Evolutionary conservation across 352 stramenopile genomes (phyloP).

Genomic region (Phytophthora meadii): DNA sequence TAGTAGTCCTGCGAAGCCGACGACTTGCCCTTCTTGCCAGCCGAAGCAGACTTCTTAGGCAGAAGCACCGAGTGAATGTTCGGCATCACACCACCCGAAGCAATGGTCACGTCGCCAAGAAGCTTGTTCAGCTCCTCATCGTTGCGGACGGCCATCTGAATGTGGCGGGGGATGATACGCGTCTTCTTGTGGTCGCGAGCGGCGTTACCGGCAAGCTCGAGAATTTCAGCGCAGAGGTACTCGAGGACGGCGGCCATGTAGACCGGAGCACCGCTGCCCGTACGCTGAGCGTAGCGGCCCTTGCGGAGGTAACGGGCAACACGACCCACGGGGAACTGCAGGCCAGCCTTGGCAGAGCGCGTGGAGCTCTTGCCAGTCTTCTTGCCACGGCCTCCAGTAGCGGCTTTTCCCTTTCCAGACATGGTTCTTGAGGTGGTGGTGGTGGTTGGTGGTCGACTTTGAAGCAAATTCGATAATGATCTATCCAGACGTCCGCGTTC

Average conservation of each 20-base stretch:
- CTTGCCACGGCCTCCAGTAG: conserved; percentile 76
- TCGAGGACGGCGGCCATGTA: conserved; percentile 96
- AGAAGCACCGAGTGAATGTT: conserved; percentile 96
- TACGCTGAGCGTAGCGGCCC: conserved; percentile 91
- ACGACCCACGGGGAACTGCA: conserved; percentile 96
- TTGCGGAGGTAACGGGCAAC: conserved; percentile 94
- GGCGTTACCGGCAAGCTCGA: conserved; percentile 95
- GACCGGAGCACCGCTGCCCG: conserved; percentile 93
- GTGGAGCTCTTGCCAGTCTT: conserved; percentile 66
- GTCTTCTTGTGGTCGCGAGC: conserved; percentile 97
- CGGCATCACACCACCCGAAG: conserved; percentile 94
- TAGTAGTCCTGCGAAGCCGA: conserved; percentile 71
- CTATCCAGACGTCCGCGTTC: neutral
- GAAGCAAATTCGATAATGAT: conserved; percentile 52
- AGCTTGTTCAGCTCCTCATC: conserved; percentile 98
- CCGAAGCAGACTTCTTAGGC: conserved; percentile 82
- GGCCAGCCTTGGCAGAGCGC: conserved; percentile 90
- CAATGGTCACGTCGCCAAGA: conserved; percentile 95
- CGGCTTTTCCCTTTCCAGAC: conserved; percentile 83
- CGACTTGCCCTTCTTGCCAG: conserved; percentile 59
- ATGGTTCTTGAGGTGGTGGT: conserved; percentile 48
- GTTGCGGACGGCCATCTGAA: conserved; percentile 93
- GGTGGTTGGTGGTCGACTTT: conserved; percentile 48
- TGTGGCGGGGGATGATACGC: conserved; percentile 96
- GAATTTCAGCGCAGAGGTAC: conserved; percentile 95